phyloP scores from a whole-genome alignment of 768 basidiomycete species.

The Mycena sanguinolenta region DNA sequence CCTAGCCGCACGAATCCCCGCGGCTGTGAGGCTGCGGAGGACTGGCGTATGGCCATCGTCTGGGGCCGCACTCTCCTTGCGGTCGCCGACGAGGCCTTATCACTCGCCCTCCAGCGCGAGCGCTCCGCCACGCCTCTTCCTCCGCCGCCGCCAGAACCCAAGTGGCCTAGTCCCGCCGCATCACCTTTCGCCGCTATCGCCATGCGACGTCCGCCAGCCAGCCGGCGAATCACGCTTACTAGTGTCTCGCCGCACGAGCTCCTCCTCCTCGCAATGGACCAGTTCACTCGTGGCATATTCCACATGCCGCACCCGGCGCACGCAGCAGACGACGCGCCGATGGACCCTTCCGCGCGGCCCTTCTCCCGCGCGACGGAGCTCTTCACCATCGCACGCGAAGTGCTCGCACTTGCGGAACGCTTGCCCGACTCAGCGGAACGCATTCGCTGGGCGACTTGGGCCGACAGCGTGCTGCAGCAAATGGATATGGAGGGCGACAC shows the following conservation, averaged over 20 bases:
- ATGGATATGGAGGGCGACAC: constrained; percentile 73
- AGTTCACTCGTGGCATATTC: constrained; percentile 77
- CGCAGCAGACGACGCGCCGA: constrained; percentile 23
- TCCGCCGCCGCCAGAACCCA: constrained; percentile 49
- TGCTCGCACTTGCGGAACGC: constrained; percentile 72
- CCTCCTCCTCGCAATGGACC: constrained; percentile 74
- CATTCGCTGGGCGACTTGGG: constrained; percentile 70
- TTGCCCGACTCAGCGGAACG: constrained; percentile 60
- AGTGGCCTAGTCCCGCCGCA: constrained; percentile 58
- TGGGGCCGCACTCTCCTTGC: constrained; percentile 77
- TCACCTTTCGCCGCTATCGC: constrained; percentile 67
- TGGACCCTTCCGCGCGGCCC: constrained; percentile 39
- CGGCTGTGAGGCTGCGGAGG: constrained; percentile 55
- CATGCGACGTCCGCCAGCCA: constrained; percentile 62
- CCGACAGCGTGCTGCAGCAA: constrained; percentile 72
- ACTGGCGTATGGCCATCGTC: constrained; percentile 77
- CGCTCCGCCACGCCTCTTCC: constrained; percentile 7
- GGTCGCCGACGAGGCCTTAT: constrained; percentile 66
- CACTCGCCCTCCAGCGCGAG: constrained; percentile 42
- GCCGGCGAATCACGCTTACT: constrained; percentile 61
- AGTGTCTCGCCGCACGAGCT: constrained; percentile 62
- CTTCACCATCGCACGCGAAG: constrained; percentile 73
- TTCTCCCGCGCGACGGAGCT: constrained; percentile 73
- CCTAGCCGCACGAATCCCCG: constrained; percentile 59
- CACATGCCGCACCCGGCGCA: constrained; percentile 73